phyloP scores from a whole-genome alignment of 2,329 filamentous ascomycete species.

The Penicillium sp. region DNA sequence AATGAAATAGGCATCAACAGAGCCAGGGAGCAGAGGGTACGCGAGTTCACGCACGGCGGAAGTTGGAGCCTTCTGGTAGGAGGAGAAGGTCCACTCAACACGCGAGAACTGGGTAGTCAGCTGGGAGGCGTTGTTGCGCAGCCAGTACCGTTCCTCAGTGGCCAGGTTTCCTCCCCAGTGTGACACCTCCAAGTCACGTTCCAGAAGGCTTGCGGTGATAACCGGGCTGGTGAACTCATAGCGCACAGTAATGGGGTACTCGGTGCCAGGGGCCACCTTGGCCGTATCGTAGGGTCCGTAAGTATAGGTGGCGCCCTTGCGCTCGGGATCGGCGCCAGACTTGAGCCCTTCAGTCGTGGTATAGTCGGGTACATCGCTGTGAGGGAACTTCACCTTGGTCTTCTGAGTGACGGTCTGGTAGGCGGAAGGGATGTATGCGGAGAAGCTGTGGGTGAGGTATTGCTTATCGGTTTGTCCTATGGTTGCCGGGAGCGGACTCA shows the following conservation, averaged over 20 bases:
- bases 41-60: slow-evolving; percentile 80
- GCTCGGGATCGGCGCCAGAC: slow-evolving; percentile 71
- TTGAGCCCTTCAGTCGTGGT: slow-evolving; percentile 69
- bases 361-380: slow-evolving; percentile 78
- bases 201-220: slow-evolving; percentile 74
- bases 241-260: slow-evolving; percentile 74
- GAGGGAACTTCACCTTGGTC: slow-evolving; percentile 91
- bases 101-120: slow-evolving; percentile 73
- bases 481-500: slow-evolving; percentile 75
- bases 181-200: slow-evolving; percentile 91
- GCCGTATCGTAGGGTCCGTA: slow-evolving; percentile 81
- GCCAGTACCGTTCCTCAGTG: slow-evolving; percentile 89
- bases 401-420: slow-evolving; percentile 92
- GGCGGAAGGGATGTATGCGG: slow-evolving; percentile 78
- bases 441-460: slow-evolving; percentile 83
- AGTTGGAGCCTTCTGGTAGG: slow-evolving; percentile 76
- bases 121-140: slow-evolving; percentile 84
- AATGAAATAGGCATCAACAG: slow-evolving; percentile 87
- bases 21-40: slow-evolving; percentile 78
- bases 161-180: slow-evolving; percentile 98
- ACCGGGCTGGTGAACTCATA: slow-evolving; percentile 97
- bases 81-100: slow-evolving; percentile 72
- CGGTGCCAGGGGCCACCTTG: slow-evolving; percentile 74
- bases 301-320: slow-evolving; percentile 80
- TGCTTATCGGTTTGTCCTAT: slow-evolving; percentile 87